These are phyloP conservation scores for Neonectria hederae DNA, from an alignment of 2,329 filamentous ascomycete genomes.

Conservation along the genomic window DNA sequence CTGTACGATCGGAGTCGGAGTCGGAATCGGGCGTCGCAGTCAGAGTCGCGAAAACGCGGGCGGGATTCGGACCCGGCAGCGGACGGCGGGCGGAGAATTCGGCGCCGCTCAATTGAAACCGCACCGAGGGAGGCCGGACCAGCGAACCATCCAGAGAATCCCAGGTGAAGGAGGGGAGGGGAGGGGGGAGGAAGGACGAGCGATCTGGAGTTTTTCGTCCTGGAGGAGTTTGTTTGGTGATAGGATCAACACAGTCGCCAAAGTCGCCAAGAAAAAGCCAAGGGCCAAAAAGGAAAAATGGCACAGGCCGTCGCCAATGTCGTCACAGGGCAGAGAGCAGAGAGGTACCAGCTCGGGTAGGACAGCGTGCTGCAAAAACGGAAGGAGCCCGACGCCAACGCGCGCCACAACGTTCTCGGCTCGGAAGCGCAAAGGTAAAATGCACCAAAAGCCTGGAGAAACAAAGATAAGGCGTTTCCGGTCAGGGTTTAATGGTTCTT, in stretches of 20 bases:
- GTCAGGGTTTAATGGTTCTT: background rate
- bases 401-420: constrained; percentile 36
- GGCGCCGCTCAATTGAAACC: constrained; percentile 26
- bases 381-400: constrained; percentile 34
- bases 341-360: constrained; percentile 21
- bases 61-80: constrained; percentile 14
- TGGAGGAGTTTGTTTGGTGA: background rate
- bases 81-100: constrained; percentile 1
- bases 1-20: constrained; percentile 2
- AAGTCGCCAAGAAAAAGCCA: constrained; percentile 16
- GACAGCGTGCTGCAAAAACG: constrained; percentile 11
- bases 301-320: constrained; percentile 38
- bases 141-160: constrained; percentile 19
- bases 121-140: constrained; percentile 20
- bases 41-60: background rate
- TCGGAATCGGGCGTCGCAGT: constrained; percentile 7
- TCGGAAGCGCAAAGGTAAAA: background rate
- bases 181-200: background rate
- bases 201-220: background rate
- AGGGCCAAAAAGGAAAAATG: constrained; percentile 30
- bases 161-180: no score
- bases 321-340: constrained; percentile 42
- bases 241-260: background rate
- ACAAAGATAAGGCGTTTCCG: background rate
- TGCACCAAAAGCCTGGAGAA: background rate